Conservation (phyloP, 805 yeast genomes). For the Myxozyma kluyveri region DNA sequence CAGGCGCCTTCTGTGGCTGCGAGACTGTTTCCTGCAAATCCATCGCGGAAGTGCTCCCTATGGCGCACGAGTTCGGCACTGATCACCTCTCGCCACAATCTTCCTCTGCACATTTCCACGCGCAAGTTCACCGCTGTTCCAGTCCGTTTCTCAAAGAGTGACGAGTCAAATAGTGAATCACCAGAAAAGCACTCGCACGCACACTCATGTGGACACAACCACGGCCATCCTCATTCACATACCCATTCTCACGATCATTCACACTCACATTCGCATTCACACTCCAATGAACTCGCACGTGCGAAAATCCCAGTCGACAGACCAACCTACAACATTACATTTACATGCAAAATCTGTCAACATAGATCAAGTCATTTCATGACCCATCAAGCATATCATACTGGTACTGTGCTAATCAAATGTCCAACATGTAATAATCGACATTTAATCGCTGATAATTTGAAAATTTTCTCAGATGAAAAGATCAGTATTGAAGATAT, state of each 20-base stretch:
- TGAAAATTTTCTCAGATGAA: constrained; percentile 41
- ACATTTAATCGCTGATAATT: constrained; percentile 87
- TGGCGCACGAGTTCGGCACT: too few species aligned
- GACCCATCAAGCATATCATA: constrained; percentile 85
- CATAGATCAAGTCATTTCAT: constrained; percentile 84
- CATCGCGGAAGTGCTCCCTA: too few species aligned
- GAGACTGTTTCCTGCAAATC: too few species aligned
- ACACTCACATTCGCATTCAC: constrained; percentile 11
- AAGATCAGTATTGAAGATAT: constrained; percentile 22
- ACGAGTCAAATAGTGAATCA: too few species aligned
- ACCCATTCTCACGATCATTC: background rate
- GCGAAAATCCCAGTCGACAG: constrained; percentile 48
- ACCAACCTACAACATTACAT: constrained; percentile 81
- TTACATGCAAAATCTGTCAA: constrained; percentile 86
- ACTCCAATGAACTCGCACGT: constrained; percentile 7
- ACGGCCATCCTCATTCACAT: constrained; percentile 8
- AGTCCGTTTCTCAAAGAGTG: too few species aligned
- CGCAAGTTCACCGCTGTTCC: too few species aligned
- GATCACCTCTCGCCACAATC: too few species aligned
- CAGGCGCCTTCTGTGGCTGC: too few species aligned
- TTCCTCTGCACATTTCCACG: too few species aligned
- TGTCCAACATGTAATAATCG: constrained; percentile 89
- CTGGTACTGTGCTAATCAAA: constrained; percentile 82
- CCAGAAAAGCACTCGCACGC: constrained; percentile 11
- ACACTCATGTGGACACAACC: constrained; percentile 1